phyloP scores from a whole-genome alignment of 371 early-diverging fungal genomes.

The Apophysomyces variabilis region DNA sequence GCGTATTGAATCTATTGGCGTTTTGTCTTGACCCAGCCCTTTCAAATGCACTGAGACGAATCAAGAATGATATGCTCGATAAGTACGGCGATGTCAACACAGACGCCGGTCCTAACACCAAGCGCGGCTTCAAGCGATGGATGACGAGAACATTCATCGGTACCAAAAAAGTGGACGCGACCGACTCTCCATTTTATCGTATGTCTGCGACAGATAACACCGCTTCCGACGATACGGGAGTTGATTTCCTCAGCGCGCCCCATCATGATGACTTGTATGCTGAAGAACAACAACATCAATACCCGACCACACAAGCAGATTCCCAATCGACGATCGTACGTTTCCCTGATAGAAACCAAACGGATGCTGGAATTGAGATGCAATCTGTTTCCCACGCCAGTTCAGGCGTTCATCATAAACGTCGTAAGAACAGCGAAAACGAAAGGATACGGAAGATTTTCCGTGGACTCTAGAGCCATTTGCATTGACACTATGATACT shows the following conservation, averaged over 20 bases:
- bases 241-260: background rate
- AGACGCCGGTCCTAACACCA: background rate
- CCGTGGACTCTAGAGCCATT: slow-evolving; percentile 8
- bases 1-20: slow-evolving; percentile 19
- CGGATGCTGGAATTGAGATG: background rate
- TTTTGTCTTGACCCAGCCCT: slow-evolving; percentile 21
- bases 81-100: slow-evolving; percentile 17
- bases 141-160: slow-evolving; percentile 16
- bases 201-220: slow-evolving; percentile 15
- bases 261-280: slow-evolving; percentile 1
- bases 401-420: background rate
- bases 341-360: slow-evolving; percentile 4
- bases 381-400: slow-evolving; percentile 2
- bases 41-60: slow-evolving; percentile 13
- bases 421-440: slow-evolving; percentile 18
- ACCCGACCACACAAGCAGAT: slow-evolving; percentile 3
- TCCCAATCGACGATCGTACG: slow-evolving; percentile 16
- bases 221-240: slow-evolving; percentile 9
- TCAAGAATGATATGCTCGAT: slow-evolving; percentile 18
- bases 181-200: slow-evolving; percentile 18
- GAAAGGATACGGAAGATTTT: slow-evolving; percentile 11
- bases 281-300: slow-evolving; percentile 5
- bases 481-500: background rate
- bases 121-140: slow-evolving; percentile 20
- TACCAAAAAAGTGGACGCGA: slow-evolving; percentile 14